phyloP scores from a whole-genome alignment of 495 filamentous ascomycete genomes.

The Xylaria bambusicola region DNA sequence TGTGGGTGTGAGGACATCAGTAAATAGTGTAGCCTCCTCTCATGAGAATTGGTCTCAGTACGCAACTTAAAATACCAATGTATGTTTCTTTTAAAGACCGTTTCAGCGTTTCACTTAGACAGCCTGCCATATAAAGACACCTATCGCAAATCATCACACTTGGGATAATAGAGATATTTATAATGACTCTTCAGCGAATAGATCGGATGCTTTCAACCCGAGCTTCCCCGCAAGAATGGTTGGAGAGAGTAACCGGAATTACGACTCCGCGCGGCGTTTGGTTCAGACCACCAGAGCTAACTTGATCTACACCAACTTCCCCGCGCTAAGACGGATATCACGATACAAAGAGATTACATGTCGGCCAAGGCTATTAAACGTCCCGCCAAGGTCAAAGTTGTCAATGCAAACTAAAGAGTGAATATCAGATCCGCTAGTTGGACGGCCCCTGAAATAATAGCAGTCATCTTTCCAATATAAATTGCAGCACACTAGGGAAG shows the following conservation, averaged over 20 bases:
- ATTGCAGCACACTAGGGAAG: slow-evolving; percentile 2
- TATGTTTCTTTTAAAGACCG: no score
- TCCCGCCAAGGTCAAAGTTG: background rate
- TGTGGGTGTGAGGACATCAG: no score
- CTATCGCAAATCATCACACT: no score
- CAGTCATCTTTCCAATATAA: background rate
- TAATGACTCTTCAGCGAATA: no score
- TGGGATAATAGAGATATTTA: no score
- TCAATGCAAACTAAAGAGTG: background rate
- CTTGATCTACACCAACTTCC: background rate
- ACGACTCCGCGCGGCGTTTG: background rate
- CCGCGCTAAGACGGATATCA: background rate
- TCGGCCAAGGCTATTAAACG: background rate
- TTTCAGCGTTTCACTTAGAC: no score
- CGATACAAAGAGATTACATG: background rate
- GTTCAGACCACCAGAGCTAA: background rate
- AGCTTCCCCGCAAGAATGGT: background rate
- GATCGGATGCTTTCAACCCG: background rate
- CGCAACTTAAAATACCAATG: no score
- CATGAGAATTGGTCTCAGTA: no score
- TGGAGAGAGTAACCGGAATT: slow-evolving; percentile 1
- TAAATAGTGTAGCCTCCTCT: no score
- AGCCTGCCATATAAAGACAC: no score
- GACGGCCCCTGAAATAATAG: slow-evolving; percentile 10
- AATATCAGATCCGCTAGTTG: slow-evolving; percentile 5